These are phyloP conservation scores for Polygonum aviculare DNA, from an alignment of 148 eudicot genomes.

Conservation along the genomic window DNA sequence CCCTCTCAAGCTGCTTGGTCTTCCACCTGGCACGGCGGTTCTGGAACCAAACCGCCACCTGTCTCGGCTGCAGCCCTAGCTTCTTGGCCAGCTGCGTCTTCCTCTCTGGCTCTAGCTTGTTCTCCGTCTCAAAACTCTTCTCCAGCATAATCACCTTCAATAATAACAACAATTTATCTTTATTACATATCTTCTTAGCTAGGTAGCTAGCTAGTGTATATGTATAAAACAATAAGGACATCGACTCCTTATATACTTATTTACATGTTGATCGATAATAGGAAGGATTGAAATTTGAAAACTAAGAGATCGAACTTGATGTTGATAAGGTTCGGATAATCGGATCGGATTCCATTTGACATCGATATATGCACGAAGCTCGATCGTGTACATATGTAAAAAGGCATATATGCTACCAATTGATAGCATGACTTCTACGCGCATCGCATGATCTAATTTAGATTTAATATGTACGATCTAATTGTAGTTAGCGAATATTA, in stretches of 20 bases:
- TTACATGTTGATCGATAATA: neutral
- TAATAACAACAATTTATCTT: too few species aligned
- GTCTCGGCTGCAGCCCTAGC: constrained; percentile 58
- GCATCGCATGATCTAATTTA: neutral
- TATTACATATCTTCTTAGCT: too few species aligned
- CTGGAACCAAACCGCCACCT: constrained; percentile 77
- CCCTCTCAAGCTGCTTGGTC: constrained; percentile 29
- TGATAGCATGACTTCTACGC: neutral
- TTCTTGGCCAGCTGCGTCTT: constrained; percentile 52
- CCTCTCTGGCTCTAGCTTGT: constrained; percentile 62
- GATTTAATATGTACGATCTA: neutral
- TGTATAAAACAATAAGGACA: neutral
- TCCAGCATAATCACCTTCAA: constrained; percentile 27
- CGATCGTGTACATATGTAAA: neutral
- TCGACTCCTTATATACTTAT: too few species aligned
- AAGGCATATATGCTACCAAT: neutral
- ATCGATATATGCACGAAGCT: neutral
- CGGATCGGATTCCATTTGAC: neutral
- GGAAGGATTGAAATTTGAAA: neutral
- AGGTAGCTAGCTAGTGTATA: too few species aligned
- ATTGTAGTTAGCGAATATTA: neutral
- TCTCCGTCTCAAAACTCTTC: constrained; percentile 56
- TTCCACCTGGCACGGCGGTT: constrained; percentile 60
- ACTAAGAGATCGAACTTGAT: neutral
- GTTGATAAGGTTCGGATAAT: neutral